These are phyloP conservation scores for Basipetospora chlamydospora DNA, from an alignment of 2,329 filamentous ascomycete species.

Conservation along the genomic window DNA sequence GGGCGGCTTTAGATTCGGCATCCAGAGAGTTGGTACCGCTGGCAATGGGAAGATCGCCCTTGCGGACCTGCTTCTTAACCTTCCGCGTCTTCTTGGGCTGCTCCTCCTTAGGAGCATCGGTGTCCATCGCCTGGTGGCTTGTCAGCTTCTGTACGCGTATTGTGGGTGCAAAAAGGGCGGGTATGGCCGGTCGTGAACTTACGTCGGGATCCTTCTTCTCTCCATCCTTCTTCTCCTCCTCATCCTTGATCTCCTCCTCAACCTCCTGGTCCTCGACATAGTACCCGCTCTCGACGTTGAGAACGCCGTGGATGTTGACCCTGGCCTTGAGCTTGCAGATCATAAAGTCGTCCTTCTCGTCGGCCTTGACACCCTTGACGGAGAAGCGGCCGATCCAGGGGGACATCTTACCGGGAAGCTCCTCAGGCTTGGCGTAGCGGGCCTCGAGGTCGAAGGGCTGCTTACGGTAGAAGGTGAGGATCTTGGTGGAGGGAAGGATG, in stretches of 20 bases:
- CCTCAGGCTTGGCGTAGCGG: conserved; percentile 75
- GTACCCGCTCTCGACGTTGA: conserved; percentile 95
- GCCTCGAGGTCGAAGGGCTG: conserved; percentile 94
- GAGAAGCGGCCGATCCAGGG: conserved; percentile 97
- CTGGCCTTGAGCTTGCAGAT: conserved; percentile 99
- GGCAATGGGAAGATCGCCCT: conserved; percentile 83
- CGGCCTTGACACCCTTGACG: conserved; percentile 91
- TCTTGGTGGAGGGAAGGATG: conserved; percentile 95
- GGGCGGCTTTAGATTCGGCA: conserved; percentile 45
- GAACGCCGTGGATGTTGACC: conserved; percentile 86
- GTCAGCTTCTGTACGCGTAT: neutral
- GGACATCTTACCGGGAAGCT: conserved; percentile 75
- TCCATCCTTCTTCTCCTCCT: conserved; percentile 33
- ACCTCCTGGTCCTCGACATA: conserved; percentile 97
- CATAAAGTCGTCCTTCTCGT: conserved; percentile 94
- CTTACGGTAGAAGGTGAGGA: conserved; percentile 97
- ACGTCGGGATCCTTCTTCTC: conserved; percentile 59
- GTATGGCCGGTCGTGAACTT: conserved; percentile 34
- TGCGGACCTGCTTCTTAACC: conserved; percentile 98
- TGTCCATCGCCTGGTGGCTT: conserved; percentile 86
- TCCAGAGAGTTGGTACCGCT: conserved; percentile 74
- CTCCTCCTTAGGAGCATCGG: conserved; percentile 49
- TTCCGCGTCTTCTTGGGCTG: conserved; percentile 81
- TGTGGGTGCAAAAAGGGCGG: too few species aligned
- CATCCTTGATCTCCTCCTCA: conserved; percentile 77